Conservation (phyloP, 768 basidiomycete species). For the Termitomyces sp. region DNA sequence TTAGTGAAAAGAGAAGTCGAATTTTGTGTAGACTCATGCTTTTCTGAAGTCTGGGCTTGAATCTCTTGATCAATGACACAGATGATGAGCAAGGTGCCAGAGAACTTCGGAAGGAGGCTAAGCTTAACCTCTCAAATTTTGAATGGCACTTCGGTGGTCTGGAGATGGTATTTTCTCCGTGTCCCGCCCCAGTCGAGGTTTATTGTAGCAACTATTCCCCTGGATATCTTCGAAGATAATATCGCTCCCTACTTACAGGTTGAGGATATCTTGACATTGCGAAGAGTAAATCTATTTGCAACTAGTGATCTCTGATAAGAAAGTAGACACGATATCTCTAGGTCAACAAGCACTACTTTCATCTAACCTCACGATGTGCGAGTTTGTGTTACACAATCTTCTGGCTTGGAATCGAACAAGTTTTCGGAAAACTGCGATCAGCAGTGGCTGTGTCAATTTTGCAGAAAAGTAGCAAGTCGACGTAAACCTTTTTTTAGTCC, state of each 20-base stretch:
- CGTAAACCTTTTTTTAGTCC: neutral
- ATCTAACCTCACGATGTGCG: slow-evolving; percentile 27
- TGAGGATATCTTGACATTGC: slow-evolving; percentile 45
- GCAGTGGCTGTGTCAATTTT: slow-evolving; percentile 9
- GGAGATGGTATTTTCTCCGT: no score
- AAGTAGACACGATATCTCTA: slow-evolving; percentile 19
- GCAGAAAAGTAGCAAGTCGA: neutral
- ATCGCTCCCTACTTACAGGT: slow-evolving; percentile 40
- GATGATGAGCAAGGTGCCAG: no score
- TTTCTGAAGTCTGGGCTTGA: no score
- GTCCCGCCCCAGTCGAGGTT: no score
- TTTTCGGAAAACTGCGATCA: neutral
- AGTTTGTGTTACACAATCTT: no score
- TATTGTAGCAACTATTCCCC: neutral
- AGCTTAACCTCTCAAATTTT: no score
- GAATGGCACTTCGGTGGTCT: no score
- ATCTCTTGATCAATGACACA: no score
- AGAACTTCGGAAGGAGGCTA: no score
- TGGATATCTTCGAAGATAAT: slow-evolving; percentile 33
- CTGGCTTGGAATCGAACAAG: neutral
- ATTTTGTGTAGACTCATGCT: no score
- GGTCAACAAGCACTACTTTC: slow-evolving; percentile 48
- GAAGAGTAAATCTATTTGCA: slow-evolving; percentile 31
- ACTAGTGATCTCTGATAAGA: no score
- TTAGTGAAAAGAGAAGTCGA: no score